Base-by-base conservation (phyloP, 83 land plant genomes). In the Thuja plicata region DNA sequence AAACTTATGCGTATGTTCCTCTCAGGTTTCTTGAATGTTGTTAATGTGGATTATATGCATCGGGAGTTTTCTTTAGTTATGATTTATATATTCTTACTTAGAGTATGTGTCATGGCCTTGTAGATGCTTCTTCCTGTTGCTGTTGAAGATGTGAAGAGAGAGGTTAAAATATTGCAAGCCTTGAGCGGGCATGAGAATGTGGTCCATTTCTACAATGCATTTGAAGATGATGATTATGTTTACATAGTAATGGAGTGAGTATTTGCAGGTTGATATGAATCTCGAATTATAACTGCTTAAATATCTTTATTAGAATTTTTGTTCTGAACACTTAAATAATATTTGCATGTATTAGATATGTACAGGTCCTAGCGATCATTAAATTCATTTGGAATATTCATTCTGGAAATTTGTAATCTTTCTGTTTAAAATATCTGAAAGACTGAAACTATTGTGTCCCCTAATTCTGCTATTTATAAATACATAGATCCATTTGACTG, bases 191-290 rank as follows among this genome's bases (percentile, higher is more conserved):
- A 97, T 92, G 97, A 94, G 86, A 96, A 97, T 91, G 94, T 97
- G 34, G 99, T 97, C 87, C 93, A 93, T 37, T 97, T 97, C 88
- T 87, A 97, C 86, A 92, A 97, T 87, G 97, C 97, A 81, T 97
- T 93, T 90, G 99, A 97, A 88, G 99, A 97, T 90, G 94, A 95
- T 21, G 76, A 91, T 62, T 95, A 95, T 88, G 99, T 97, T 38
- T 97, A 95, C 90, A 97, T 97, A 52, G 96, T 95, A 9, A 97
- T 97, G 99, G 99, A 97, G 99, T 97, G 95, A 90, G 98, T 84
- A 80, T 37, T 81, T 35, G 19, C n/a, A 37, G 83, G 43, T 54
- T 27, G 13, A 46, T 46, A 83, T 46, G 55, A 30, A 83, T 24
- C 85, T 40, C 54, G n/a, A 48, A 24, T 83, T 48, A 46, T 34